A percentile compares a stretch with the other conserved stretches of the same genome.
Conservation (phyloP, 2,329 filamentous ascomycete genomes). For the Aspergillus glaucus region DNA sequence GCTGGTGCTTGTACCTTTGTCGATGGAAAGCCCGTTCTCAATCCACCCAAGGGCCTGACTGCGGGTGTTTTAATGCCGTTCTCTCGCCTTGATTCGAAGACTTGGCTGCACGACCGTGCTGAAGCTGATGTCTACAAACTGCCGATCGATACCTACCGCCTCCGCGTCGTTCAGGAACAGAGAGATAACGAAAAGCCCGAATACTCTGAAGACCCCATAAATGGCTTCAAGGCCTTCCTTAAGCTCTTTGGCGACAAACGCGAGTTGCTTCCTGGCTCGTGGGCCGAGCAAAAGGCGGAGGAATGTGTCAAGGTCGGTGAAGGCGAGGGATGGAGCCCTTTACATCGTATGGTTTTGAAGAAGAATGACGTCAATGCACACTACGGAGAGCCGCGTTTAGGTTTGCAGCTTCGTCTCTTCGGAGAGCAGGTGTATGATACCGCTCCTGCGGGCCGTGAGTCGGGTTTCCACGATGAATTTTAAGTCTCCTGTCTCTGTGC, state of each 20-base stretch:
- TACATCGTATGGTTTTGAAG: not conserved
- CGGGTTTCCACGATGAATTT: too few relatives aligned
- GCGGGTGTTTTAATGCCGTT: not conserved
- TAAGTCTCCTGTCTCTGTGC: too few relatives aligned
- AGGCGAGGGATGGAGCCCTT: not conserved
- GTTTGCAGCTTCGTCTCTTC: conserved; percentile 5
- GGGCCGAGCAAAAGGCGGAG: not conserved
- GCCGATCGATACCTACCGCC: not conserved
- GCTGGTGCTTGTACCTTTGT: not conserved
- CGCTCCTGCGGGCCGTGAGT: not conserved
- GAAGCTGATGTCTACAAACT: not conserved
- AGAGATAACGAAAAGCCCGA: not conserved
- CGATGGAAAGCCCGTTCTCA: not conserved
- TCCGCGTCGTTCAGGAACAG: not conserved
- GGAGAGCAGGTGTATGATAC: conserved; percentile 6
- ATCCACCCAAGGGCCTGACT: not conserved
- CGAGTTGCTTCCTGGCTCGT: conserved; percentile 3
- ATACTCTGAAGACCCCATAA: not conserved
- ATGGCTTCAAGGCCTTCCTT: not conserved
- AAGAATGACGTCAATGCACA: not conserved
- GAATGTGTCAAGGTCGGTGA: conserved; percentile 1
- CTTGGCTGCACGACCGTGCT: not conserved
- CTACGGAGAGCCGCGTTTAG: conserved; percentile 2
- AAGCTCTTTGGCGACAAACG: not conserved
- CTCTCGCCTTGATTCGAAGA: not conserved